Base-by-base conservation (phyloP, 1,284 basidiomycete species). In the Trametes polyzona region DNA sequence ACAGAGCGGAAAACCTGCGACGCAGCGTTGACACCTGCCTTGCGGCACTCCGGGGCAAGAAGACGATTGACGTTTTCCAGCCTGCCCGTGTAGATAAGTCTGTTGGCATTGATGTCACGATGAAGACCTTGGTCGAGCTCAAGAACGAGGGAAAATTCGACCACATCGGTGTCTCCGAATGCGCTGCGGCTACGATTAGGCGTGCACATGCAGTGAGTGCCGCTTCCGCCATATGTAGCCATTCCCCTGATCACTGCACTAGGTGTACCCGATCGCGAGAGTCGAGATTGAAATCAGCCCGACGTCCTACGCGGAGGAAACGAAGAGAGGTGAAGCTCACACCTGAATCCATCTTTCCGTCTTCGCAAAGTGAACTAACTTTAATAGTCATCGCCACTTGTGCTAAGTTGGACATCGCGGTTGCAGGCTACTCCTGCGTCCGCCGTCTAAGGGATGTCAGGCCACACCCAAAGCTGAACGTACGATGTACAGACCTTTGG, bases 231-330 rank as follows among this genome's bases (percentile, higher is more conserved):
- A 24, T 17, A 26, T n/a, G 2, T 14, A 27, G 14, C 11, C 8
- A 2, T 30, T 9, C 26, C 1, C 8, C 24, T 48, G 11, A 33
- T 10, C 2, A 32, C 14, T 3, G 10, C 17, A 3, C 0, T 19
- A 61, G 78, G 73, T 82, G 30, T 69, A 74, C 48, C 78, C 77
- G 1, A 74, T 84, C 40, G 68, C 77, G 3, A 71, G 73, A 2
- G 78, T 80, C 30, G 83, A 84, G 65, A 81, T 83, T 55, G 83
- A 84, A 67, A 73, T 83, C 37, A 82, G 79, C 50, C 73, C 81
- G 14, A 83, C 80, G 74, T 71, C 75, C 1, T 79, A 78, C 55
- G 79, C 80, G 52, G 71, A 79, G 33, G 80, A 82, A 59, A 75
- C 74, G 7, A 74, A 73, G 65, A 75, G 75, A 61, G 76, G 76